Percentiles rank a stretch among this genome's conserved stretches.
Evolutionary conservation across 1,284 basidiomycete genomes (phyloP).

Genomic region (Rhodotorula sp.): DNA sequence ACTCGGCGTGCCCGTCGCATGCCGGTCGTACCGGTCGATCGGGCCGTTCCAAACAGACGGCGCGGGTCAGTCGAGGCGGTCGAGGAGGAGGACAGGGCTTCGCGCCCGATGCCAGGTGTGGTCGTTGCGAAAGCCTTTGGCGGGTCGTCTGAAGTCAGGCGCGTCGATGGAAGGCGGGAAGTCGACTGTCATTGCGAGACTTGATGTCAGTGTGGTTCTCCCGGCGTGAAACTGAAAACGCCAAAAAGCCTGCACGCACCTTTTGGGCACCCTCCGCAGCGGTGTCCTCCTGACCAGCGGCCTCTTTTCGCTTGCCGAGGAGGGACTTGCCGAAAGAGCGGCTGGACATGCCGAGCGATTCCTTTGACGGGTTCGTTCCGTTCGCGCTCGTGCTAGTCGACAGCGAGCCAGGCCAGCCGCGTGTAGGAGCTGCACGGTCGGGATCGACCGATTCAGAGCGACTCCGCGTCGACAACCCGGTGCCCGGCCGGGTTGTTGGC

Average conservation of each 20-base stretch:
- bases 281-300: background rate
- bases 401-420: too few relatives aligned
- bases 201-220: background rate
- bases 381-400: too few relatives aligned
- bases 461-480: constrained; percentile 22
- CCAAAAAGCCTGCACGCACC: background rate
- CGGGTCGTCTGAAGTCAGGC: constrained; percentile 1
- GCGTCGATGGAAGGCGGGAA: constrained; percentile 1
- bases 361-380: background rate
- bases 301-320: background rate
- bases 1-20: constrained; percentile 9
- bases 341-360: constrained; percentile 3
- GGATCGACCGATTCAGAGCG: background rate
- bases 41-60: background rate
- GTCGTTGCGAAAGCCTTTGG: constrained; percentile 3
- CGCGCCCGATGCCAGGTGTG: constrained; percentile 16
- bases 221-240: too few relatives aligned
- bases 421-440: background rate
- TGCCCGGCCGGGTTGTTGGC: constrained; percentile 5
- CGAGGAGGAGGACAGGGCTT: constrained; percentile 14
- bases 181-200: background rate
- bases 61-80: constrained; percentile 2
- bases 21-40: constrained; percentile 3
- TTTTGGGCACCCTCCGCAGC: background rate
- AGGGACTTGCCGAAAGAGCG: constrained; percentile 11